Conservation (phyloP, 192 early-diverging fungal species). For the Chytriomyces sp. region DNA sequence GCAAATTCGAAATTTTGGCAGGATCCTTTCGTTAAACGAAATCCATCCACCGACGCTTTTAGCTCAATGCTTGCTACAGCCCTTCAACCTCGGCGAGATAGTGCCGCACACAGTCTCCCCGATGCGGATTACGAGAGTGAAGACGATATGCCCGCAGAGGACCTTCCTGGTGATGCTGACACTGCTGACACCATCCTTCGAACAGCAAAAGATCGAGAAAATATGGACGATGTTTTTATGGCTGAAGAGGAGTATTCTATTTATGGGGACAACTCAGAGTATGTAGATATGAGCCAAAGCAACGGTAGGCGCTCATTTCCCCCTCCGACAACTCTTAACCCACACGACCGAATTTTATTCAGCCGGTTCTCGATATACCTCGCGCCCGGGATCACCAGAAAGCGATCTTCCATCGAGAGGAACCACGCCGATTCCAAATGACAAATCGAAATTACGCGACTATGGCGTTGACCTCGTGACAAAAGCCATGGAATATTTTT, state of each 20-base stretch:
- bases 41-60: conserved; percentile 16
- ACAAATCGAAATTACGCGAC: conserved; percentile 9
- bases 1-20: conserved; percentile 5
- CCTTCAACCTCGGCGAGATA: background rate
- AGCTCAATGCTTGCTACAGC: conserved; percentile 1
- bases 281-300: background rate
- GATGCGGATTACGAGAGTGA: conserved; percentile 1
- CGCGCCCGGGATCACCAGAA: conserved; percentile 1
- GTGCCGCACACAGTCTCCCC: background rate
- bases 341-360: no score
- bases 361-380: background rate
- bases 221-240: conserved; percentile 23
- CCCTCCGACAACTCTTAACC: no score
- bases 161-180: background rate
- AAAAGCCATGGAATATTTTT: conserved; percentile 22
- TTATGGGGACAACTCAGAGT: conserved; percentile 14
- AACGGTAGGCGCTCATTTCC: no score
- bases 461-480: conserved; percentile 17
- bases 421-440: conserved; percentile 3
- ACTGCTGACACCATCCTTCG: background rate
- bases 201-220: background rate
- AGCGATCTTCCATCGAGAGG: background rate
- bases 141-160: conserved; percentile 5
- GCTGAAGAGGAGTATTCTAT: conserved; percentile 29
- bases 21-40: conserved; percentile 54